Conservation (phyloP, 2,329 filamentous ascomycete species). For the Sporothrix luriei region DNA sequence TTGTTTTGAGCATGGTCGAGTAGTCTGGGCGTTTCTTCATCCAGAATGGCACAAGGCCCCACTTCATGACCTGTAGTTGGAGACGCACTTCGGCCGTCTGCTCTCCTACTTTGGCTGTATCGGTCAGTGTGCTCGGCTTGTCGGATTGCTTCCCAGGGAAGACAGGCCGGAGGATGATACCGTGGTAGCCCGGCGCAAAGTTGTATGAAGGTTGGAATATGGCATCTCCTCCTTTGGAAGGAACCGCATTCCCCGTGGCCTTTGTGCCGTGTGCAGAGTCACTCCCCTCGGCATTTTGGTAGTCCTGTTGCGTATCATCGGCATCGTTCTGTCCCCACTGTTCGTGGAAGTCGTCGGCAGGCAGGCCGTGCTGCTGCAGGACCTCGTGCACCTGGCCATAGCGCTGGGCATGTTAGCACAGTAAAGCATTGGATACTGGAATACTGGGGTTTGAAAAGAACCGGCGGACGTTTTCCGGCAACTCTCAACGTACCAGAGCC, state of each 20-base stretch:
- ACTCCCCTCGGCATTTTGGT: conserved; percentile 67
- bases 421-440: too few species aligned
- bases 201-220: conserved; percentile 78
- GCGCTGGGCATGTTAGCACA: conserved; percentile 54
- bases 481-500: conserved; percentile 42
- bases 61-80: conserved; percentile 91
- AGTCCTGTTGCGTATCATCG: conserved; percentile 60
- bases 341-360: conserved; percentile 9
- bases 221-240: conserved; percentile 38
- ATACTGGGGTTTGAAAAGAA: too few species aligned
- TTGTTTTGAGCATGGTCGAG: conserved; percentile 76
- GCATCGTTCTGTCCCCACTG: neutral
- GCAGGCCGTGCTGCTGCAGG: conserved; percentile 62
- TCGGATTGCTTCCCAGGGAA: neutral
- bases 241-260: conserved; percentile 20
- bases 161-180: conserved; percentile 71
- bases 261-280: conserved; percentile 65
- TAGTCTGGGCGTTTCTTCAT: conserved; percentile 82
- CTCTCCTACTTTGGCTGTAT: neutral
- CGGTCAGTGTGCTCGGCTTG: neutral
- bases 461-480: too few species aligned
- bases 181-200: conserved; percentile 84
- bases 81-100: conserved; percentile 54
- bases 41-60: conserved; percentile 94
- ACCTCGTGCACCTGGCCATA: conserved; percentile 74